Evolutionary conservation across 768 basidiomycete genomes (phyloP).

Genomic region (Chalciporus pseudorubinellus): DNA sequence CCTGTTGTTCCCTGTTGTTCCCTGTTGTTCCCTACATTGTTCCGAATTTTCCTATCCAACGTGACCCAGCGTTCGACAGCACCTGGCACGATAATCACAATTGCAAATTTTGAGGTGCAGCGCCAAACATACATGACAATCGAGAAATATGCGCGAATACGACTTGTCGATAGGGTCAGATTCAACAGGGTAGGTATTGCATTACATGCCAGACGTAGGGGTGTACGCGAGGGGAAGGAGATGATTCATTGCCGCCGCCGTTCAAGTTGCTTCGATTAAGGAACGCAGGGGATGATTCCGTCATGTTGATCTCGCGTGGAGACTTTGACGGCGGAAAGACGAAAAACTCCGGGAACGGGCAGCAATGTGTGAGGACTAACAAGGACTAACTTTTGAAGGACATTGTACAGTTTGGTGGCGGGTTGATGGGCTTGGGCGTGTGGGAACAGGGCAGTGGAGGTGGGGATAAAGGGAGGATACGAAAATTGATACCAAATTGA

Average conservation of each 20-base stretch:
- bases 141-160: no score
- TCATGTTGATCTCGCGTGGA: not conserved
- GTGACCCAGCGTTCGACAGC: slow-evolving; percentile 34
- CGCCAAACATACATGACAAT: not conserved
- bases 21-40: slow-evolving; percentile 49
- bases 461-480: slow-evolving; percentile 12
- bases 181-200: slow-evolving; percentile 40
- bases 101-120: not conserved
- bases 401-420: not conserved
- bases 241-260: slow-evolving; percentile 41
- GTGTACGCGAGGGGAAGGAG: slow-evolving; percentile 28
- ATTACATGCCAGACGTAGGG: slow-evolving; percentile 43
- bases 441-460: not conserved
- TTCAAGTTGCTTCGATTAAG: slow-evolving; percentile 28
- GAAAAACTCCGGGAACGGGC: no score
- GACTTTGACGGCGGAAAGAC: not conserved
- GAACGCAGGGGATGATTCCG: not conserved
- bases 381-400: not conserved
- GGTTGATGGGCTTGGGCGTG: not conserved
- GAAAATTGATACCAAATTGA: not conserved
- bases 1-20: slow-evolving; percentile 37
- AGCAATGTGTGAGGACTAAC: no score
- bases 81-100: not conserved
- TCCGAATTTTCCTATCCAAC: slow-evolving; percentile 84
- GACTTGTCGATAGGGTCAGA: not conserved